Conservation (phyloP, 805 yeast genomes). For the Scheffersomyces coipomensis region DNA sequence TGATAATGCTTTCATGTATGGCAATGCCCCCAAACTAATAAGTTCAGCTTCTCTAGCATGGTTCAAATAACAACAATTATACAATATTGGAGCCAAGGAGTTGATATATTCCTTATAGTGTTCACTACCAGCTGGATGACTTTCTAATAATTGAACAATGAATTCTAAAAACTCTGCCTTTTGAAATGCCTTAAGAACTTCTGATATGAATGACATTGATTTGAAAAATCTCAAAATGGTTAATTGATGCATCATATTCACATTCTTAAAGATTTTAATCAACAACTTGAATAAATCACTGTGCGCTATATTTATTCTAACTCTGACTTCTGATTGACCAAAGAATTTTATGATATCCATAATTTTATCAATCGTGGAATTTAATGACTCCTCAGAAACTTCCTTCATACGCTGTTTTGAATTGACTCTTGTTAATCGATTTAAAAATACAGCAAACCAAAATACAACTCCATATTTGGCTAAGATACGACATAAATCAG, state of each 20-base stretch:
- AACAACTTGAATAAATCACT: conserved; percentile 39
- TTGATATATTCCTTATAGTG: conserved; percentile 42
- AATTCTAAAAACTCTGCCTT: conserved; percentile 45
- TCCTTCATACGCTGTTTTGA: background rate
- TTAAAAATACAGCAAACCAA: conserved; percentile 41
- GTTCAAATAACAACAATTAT: conserved; percentile 51
- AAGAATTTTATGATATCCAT: conserved; percentile 40
- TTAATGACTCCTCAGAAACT: conserved; percentile 2
- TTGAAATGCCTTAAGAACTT: conserved; percentile 27
- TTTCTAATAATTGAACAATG: conserved; percentile 30
- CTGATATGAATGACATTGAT: conserved; percentile 37
- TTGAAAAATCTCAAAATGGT: conserved; percentile 45
- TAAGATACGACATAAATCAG: conserved; percentile 40
- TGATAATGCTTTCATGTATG: conserved; percentile 39
- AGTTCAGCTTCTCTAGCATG: conserved; percentile 44
- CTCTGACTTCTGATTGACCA: conserved; percentile 47
- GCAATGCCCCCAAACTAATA: conserved; percentile 46
- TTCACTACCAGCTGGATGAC: conserved; percentile 22
- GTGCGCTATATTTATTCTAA: conserved; percentile 36
- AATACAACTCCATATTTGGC: conserved; percentile 42
- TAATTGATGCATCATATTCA: conserved; percentile 28
- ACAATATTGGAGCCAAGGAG: conserved; percentile 46
- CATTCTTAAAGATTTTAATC: conserved; percentile 35
- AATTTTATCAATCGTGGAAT: conserved; percentile 23
- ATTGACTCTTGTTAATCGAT: conserved; percentile 24